These are phyloP conservation scores for Cucurbita argyrosperma DNA, from an alignment of 306 rosid genomes.

Conservation along the genomic window DNA sequence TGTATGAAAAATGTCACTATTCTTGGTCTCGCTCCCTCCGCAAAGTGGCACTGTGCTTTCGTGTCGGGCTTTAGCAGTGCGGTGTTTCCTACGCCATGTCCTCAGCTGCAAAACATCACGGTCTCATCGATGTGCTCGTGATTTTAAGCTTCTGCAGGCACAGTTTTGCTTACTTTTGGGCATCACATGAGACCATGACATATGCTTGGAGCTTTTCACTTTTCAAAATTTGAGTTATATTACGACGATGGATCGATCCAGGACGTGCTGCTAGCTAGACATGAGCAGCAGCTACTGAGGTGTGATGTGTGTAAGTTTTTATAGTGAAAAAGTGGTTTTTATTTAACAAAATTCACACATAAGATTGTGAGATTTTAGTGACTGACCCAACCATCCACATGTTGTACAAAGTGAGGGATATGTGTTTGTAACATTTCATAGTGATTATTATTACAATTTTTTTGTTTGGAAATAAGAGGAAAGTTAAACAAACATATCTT, in stretches of 20 bases:
- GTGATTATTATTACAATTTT: neutral
- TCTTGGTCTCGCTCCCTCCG: conserved; percentile 33
- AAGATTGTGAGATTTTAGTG: too few relatives aligned
- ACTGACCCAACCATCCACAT: neutral
- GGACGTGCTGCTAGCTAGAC: neutral
- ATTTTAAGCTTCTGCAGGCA: conserved; percentile 4
- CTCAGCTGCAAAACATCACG: conserved; percentile 30
- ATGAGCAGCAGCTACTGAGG: neutral
- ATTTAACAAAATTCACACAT: too few relatives aligned
- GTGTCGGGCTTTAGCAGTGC: conserved; percentile 50
- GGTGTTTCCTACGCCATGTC: conserved; percentile 69
- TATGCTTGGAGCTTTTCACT: neutral
- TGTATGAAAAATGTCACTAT: conserved; percentile 63
- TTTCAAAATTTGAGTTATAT: neutral
- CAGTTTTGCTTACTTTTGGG: neutral
- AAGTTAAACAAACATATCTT: neutral
- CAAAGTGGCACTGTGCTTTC: conserved; percentile 60
- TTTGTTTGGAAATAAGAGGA: neutral
- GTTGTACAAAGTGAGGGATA: neutral
- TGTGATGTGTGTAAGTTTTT: neutral
- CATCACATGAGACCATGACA: neutral
- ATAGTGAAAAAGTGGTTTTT: too few relatives aligned
- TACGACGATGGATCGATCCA: neutral
- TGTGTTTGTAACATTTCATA: neutral
- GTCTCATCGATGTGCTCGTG: conserved; percentile 33